Evolutionary conservation across 2,329 filamentous ascomycete genomes (phyloP), one percentile per base, ranked within the genome.

Genomic region (Cadophora malorum): DNA sequence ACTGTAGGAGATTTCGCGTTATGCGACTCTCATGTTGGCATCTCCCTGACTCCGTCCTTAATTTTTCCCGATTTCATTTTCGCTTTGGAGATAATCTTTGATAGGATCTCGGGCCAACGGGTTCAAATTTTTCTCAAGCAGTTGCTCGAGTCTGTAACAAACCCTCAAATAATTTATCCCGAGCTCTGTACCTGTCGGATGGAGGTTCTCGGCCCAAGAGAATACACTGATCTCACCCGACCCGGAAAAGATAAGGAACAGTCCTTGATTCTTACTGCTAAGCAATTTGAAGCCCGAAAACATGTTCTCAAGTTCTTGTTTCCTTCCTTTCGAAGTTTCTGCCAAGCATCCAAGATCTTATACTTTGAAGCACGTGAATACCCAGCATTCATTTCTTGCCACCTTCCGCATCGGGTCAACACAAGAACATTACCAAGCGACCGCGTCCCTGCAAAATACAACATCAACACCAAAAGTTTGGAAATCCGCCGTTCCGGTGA

Each of bases 291-390:
- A 19, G 14, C 14, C 59, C 16, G 19, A 49, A 47, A 62, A 28
- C 16, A 47, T 31, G 45, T 16, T 23, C 25, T 33, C 45, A 35
- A n/a, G n/a, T 25, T 62, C 59, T 61, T 61, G 38, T 49, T 49
- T 62, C 59, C 59, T 62, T 62, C 59, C 59, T 52, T 21, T 62
- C 47, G 16, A 62, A 62, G 47, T 14, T 62, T 62, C 25, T n/a
- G 59, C 59, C 59, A 16, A 62, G 59, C 19, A 21, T 33, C 59
- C 59, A 62, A 62, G 41, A 5, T n/a, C 28, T 21, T n/a, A n/a
- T 62, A 16, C 28, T 25, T 9, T n/a, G 23, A 35, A 62, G 25
- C 59, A 62, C 59, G 59, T 62, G 59, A 49, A 49, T 62, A 50
- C 25, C 59, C 16, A 50, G 59, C 19, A 41, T 31, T 62, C 12